Conservation (phyloP, 1,139 yeast genomes). For the Magnusiomyces paraingens region DNA sequence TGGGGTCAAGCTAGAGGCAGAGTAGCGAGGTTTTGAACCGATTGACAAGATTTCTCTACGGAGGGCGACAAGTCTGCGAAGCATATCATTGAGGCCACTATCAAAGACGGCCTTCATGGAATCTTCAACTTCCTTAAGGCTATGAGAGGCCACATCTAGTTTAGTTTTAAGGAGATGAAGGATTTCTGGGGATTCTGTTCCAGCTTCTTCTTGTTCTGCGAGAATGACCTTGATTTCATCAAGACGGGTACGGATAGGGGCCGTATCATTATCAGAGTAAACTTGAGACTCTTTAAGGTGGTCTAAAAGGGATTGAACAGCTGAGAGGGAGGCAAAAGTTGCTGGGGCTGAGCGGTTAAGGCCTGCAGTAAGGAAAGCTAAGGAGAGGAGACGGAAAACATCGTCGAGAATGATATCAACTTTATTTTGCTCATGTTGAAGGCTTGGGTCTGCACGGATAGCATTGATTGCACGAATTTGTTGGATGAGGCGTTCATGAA, state of each 20-base stretch:
- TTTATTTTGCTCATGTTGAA: slow-evolving; percentile 21
- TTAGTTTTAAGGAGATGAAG: slow-evolving; percentile 27
- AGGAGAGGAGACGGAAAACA: slow-evolving; percentile 75
- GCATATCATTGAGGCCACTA: slow-evolving; percentile 30
- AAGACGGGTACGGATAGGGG: slow-evolving; percentile 66
- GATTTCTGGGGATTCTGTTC: slow-evolving; percentile 26
- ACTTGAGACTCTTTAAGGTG: slow-evolving; percentile 77
- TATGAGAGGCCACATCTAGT: slow-evolving; percentile 25
- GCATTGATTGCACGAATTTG: slow-evolving; percentile 30
- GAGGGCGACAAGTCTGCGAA: slow-evolving; percentile 39
- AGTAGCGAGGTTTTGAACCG: slow-evolving; percentile 39
- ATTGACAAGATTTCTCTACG: slow-evolving; percentile 48
- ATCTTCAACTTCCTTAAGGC: slow-evolving; percentile 24
- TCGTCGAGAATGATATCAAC: slow-evolving; percentile 80
- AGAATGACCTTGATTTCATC: slow-evolving; percentile 62
- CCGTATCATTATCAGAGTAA: slow-evolving; percentile 75
- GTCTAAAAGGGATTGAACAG: slow-evolving; percentile 73
- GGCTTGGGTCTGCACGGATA: slow-evolving; percentile 27
- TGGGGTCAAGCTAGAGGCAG: slow-evolving; percentile 31
- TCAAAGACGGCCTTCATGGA: slow-evolving; percentile 26
- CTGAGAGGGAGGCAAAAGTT: slow-evolving; percentile 78
- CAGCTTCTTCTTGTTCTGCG: slow-evolving; percentile 27
- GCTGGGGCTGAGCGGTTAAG: slow-evolving; percentile 87
- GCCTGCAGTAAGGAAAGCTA: slow-evolving; percentile 88
- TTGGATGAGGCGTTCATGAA: slow-evolving; percentile 38